Conservation (phyloP, 768 basidiomycete genomes). For the Lentinus brumalis region DNA sequence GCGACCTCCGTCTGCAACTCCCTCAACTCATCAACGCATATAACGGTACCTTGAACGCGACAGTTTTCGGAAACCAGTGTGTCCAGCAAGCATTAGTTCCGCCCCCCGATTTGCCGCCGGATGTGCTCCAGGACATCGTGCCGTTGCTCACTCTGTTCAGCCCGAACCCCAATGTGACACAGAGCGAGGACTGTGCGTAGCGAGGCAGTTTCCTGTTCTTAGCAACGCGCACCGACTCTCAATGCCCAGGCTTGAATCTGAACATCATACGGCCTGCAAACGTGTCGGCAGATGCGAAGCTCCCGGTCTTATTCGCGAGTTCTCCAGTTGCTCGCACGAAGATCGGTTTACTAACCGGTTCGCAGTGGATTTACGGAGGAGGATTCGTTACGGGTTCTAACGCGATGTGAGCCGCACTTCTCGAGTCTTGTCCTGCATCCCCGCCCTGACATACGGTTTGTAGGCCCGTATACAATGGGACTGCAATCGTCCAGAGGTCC, state of each 20-base stretch:
- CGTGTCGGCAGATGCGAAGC: background rate
- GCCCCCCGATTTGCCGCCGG: background rate
- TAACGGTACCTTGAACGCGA: slow-evolving; percentile 10
- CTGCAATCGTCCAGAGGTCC: slow-evolving; percentile 33
- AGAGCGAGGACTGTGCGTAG: slow-evolving; percentile 8
- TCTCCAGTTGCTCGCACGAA: no score
- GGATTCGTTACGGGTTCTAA: background rate
- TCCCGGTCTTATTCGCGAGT: slow-evolving; percentile 25
- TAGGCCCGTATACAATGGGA: background rate
- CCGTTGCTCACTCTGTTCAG: background rate
- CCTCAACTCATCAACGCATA: slow-evolving; percentile 12
- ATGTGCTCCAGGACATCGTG: background rate
- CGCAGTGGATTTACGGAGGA: slow-evolving; percentile 1
- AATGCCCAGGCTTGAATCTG: slow-evolving; percentile 10
- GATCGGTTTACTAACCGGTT: background rate
- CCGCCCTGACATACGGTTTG: background rate
- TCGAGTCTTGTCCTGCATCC: background rate
- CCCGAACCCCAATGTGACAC: background rate
- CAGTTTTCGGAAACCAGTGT: slow-evolving; percentile 16
- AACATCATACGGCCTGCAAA: slow-evolving; percentile 18
- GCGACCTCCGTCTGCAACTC: slow-evolving; percentile 21
- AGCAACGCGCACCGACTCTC: no score
- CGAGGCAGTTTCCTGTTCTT: no score
- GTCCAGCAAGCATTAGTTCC: background rate
- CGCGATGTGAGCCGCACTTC: background rate